Evolutionary conservation across 2,329 filamentous ascomycete genomes (phyloP).

Genomic region (Monilinia polystroma): DNA sequence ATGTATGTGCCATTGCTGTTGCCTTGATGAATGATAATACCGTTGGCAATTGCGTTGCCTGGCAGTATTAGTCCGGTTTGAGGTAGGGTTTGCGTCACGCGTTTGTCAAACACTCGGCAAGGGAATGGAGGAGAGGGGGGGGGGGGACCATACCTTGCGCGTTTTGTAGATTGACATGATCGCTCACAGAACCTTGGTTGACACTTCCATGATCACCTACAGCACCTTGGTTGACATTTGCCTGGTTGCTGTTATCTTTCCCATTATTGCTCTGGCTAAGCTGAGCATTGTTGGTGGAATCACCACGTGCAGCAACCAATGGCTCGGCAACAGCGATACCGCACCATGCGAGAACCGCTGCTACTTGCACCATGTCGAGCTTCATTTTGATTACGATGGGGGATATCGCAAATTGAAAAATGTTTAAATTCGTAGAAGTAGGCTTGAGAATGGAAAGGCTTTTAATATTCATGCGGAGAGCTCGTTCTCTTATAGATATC

Average conservation of each 20-base stretch:
- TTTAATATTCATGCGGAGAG: fast-evolving
- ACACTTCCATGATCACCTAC: neutral
- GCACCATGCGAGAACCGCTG: neutral
- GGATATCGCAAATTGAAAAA: neutral
- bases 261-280: neutral
- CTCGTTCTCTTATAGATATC: neutral
- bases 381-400: constrained; percentile 1
- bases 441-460: neutral
- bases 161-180: too few relatives aligned
- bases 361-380: neutral
- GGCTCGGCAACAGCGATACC: neutral
- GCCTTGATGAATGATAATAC: neutral
- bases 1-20: neutral
- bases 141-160: neutral
- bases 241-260: neutral
- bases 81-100: too few relatives aligned
- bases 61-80: neutral
- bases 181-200: neutral
- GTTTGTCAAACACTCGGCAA: too few relatives aligned
- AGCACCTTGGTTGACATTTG: neutral
- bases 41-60: neutral
- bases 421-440: neutral
- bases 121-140: too few relatives aligned
- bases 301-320: neutral
- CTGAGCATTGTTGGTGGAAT: neutral